Percentiles rank a stretch among this genome's conserved stretches.
These are phyloP conservation scores for Hanseniaspora mollemarum DNA, from an alignment of 805 yeast genomes.

Conservation along the genomic window DNA sequence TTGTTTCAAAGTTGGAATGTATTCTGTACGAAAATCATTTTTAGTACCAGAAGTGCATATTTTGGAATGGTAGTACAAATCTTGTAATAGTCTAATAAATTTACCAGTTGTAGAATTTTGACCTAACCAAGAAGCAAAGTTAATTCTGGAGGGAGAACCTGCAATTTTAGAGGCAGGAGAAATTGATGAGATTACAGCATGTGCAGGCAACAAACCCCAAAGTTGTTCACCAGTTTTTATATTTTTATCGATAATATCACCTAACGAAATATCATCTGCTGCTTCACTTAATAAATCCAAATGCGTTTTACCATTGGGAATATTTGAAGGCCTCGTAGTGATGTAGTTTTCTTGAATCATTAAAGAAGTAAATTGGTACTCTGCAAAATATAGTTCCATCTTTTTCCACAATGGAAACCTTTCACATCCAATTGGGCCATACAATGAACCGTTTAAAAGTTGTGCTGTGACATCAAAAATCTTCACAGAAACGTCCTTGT, in stretches of 20 bases:
- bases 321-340: conserved; percentile 45
- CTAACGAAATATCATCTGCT: conserved; percentile 74
- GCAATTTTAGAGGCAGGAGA: conserved; percentile 64
- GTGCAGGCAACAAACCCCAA: conserved; percentile 88
- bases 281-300: conserved; percentile 61
- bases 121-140: conserved; percentile 80
- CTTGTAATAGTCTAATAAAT: conserved; percentile 67
- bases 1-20: conserved; percentile 53
- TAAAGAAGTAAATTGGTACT: conserved; percentile 84
- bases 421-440: conserved; percentile 35
- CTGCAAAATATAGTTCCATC: conserved; percentile 82
- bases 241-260: conserved; percentile 67
- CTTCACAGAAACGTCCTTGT: conserved; percentile 77
- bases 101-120: conserved; percentile 78
- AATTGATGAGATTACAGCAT: conserved; percentile 76
- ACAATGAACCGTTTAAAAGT: conserved; percentile 50
- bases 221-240: conserved; percentile 87
- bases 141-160: conserved; percentile 60
- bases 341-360: conserved; percentile 94
- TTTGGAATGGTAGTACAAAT: conserved; percentile 77
- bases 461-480: conserved; percentile 81
- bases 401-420: conserved; percentile 61
- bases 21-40: conserved; percentile 61
- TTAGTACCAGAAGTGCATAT: conserved; percentile 68
- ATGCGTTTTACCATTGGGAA: conserved; percentile 38